Conservation (phyloP, 371 early-diverging fungal genomes). For the Mortierella sp. region DNA sequence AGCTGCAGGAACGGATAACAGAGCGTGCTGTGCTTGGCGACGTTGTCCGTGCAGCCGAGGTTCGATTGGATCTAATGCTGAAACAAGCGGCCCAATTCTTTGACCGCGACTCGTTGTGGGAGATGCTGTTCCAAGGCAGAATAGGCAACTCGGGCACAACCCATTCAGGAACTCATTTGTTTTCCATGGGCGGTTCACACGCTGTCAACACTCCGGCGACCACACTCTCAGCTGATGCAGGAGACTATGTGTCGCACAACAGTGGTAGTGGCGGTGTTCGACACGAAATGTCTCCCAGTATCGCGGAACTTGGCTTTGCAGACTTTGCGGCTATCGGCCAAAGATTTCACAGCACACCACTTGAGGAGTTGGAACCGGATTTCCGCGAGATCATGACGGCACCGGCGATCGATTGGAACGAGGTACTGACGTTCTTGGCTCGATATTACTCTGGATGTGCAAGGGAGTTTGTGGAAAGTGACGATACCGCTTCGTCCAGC, state of each 20-base stretch:
- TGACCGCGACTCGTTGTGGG: slow-evolving; percentile 57
- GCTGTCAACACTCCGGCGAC: slow-evolving; percentile 24
- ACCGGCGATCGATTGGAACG: slow-evolving; percentile 52
- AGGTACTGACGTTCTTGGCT: slow-evolving; percentile 48
- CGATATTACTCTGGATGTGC: slow-evolving; percentile 41
- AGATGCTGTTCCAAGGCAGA: slow-evolving; percentile 51
- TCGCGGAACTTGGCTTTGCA: slow-evolving; percentile 41
- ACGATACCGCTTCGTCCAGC: slow-evolving; percentile 33
- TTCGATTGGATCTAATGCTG: slow-evolving; percentile 46
- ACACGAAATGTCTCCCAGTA: slow-evolving; percentile 4
- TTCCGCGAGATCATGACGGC: slow-evolving; percentile 51
- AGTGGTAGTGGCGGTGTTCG: background rate
- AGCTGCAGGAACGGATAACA: slow-evolving; percentile 49
- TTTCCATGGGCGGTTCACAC: slow-evolving; percentile 5
- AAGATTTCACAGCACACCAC: slow-evolving; percentile 52
- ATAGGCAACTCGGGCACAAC: slow-evolving; percentile 39
- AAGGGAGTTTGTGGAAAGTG: slow-evolving; percentile 53
- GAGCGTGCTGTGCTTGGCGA: slow-evolving; percentile 44
- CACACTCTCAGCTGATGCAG: slow-evolving; percentile 11
- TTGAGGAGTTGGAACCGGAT: slow-evolving; percentile 55
- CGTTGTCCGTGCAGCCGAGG: slow-evolving; percentile 52
- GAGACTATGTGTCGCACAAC: slow-evolving; percentile 29
- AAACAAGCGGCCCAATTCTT: slow-evolving; percentile 55
- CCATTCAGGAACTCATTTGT: slow-evolving; percentile 21
- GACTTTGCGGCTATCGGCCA: slow-evolving; percentile 57